Base-by-base conservation (phyloP, 495 filamentous ascomycete genomes). In the Lentithecium fluviatile region DNA sequence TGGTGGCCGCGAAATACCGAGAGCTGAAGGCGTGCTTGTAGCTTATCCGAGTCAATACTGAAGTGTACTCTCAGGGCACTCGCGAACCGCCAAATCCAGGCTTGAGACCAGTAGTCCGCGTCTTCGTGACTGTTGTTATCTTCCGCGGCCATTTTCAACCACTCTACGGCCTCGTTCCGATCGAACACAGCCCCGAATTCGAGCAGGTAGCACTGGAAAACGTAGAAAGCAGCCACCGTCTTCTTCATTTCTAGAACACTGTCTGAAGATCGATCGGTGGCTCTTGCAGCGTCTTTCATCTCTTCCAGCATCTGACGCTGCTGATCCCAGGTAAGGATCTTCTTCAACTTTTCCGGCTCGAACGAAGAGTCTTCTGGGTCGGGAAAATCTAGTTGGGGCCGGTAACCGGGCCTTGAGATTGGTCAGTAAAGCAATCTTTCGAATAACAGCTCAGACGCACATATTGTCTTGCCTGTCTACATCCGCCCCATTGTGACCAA, bases 381-480 rank as follows among this genome's bases (percentile, higher is more conserved):
- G 29, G 52, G 52, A 6, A 3, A 2, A 2, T 52, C 25, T 52
- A 52, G 15, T 17, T 21, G 20, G 32, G 49, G 49, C 29, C 49
- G 26, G 20, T 52, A 2, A 7, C 23, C 26, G 6, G 49, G 49
- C 20, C 20, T n/a, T 29, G 11, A 42, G 20, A 40, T 42, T n/a
- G 34, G 20, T 20, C 7, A 43, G 52, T 8, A n/a, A 13, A 4
- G 19, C 12, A n/a, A 21, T 11, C 29, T 12, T 42, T 4, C 29
- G 10, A 32, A 32, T 4, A 10, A 10, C 29, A 32, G 29, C 10
- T 32, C 10, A 3, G 10, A 32, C n/a, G 29, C 10, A 43, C 32
- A 55, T 10, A n/a, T 55, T 55, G 19, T 55, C 38, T 25, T 55
- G 52, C 38, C 40, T 11, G 52, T 55, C 52, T n/a, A 43, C 52